phyloP scores from a whole-genome alignment of 2,329 filamentous ascomycete genomes.

The Colletotrichum cuscutae region DNA sequence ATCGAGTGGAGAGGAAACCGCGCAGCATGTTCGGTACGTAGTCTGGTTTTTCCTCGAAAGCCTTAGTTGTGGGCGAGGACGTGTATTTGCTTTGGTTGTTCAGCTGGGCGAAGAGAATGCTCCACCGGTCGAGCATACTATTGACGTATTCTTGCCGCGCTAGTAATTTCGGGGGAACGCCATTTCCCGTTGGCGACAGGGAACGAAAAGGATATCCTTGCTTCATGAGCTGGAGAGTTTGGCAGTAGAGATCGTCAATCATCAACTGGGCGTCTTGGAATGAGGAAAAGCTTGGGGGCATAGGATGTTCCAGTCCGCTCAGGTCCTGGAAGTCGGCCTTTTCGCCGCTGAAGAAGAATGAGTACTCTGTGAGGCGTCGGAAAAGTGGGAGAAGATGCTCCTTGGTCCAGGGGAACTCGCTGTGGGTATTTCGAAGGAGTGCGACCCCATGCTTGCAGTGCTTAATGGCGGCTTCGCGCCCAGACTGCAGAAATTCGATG shows the following conservation, averaged over 20 bases:
- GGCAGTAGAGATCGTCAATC: conserved; percentile 43
- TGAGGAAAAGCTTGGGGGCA: conserved; percentile 13
- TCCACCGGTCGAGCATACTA: conserved; percentile 11
- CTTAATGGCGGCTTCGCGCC: conserved; percentile 17
- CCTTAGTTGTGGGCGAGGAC: conserved; percentile 39
- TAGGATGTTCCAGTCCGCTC: conserved; percentile 7
- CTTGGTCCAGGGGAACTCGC: conserved; percentile 25
- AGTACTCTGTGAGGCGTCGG: conserved; percentile 14
- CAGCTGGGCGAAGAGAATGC: conserved; percentile 39
- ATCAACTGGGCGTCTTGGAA: conserved; percentile 45
- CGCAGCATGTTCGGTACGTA: conserved; percentile 10
- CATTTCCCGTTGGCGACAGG: conserved; percentile 9
- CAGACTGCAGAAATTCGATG: conserved; percentile 60
- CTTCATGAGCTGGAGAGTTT: conserved; percentile 44
- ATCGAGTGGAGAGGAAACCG: conserved; percentile 17
- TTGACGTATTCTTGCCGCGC: conserved; percentile 10
- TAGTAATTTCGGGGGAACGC: not conserved
- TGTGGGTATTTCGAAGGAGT: conserved; percentile 14
- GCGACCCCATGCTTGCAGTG: conserved; percentile 33
- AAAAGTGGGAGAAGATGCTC: conserved; percentile 27
- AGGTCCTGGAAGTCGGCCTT: conserved; percentile 37
- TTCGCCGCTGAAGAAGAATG: conserved; percentile 28
- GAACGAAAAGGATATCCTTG: conserved; percentile 42
- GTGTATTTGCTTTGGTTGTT: conserved; percentile 44
- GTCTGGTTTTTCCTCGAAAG: conserved; percentile 38